phyloP scores from a whole-genome alignment of 2,329 filamentous ascomycete genomes.

The Neofusicoccum parvum region DNA sequence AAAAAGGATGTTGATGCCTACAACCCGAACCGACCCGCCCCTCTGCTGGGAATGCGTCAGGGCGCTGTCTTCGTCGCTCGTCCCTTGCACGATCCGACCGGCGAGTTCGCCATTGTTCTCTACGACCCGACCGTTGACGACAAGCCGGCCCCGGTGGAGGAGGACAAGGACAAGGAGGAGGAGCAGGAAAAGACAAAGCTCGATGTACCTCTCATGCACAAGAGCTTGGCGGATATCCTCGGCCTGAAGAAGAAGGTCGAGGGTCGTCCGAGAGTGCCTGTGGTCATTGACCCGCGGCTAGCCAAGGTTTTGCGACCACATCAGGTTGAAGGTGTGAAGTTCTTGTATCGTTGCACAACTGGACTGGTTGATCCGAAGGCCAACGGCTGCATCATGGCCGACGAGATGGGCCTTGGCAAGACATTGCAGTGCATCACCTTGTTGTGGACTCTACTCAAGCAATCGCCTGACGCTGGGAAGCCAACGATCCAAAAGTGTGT shows the following conservation, averaged over 20 bases:
- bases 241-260: constrained; percentile 90
- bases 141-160: constrained; percentile 60
- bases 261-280: constrained; percentile 85
- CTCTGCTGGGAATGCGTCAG: constrained; percentile 81
- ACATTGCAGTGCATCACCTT: constrained; percentile 95
- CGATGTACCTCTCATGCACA: constrained; percentile 84
- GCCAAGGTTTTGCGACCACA: constrained; percentile 91
- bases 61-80: constrained; percentile 86
- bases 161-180: constrained; percentile 47
- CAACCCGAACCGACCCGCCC: constrained; percentile 78
- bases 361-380: constrained; percentile 94
- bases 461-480: constrained; percentile 93
- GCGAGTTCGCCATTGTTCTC: constrained; percentile 93
- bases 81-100: constrained; percentile 88
- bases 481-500: constrained; percentile 94
- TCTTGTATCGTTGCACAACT: constrained; percentile 91
- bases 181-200: constrained; percentile 55
- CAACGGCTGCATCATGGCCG: constrained; percentile 98
- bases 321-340: constrained; percentile 97
- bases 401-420: constrained; percentile 98
- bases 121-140: constrained; percentile 95
- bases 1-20: constrained; percentile 75
- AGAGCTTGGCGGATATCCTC: constrained; percentile 91
- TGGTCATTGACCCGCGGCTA: constrained; percentile 90
- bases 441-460: constrained; percentile 95